Conservation (phyloP, 345 rosid genomes). For the Bruguiera sexangula region DNA sequence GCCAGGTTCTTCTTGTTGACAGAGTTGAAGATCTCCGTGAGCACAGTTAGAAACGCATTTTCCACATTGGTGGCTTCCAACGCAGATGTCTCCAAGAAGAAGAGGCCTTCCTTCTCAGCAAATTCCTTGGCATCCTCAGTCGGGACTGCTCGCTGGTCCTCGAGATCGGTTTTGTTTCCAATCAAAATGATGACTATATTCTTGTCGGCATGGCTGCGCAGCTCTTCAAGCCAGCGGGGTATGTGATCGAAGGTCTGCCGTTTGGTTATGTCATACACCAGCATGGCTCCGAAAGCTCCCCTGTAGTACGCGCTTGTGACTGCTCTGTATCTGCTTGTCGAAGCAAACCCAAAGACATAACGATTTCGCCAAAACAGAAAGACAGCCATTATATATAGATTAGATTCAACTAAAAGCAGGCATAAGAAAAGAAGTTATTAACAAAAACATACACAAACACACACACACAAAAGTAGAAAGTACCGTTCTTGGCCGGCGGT, state of each 20-base stretch:
- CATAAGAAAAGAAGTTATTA: not conserved
- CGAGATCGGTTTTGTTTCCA: conserved; percentile 72
- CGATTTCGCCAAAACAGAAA: not conserved
- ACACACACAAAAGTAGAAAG: not conserved
- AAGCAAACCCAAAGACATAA: conserved; percentile 4
- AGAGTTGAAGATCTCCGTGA: conserved; percentile 66
- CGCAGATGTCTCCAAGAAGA: conserved; percentile 78
- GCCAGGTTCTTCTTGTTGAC: conserved; percentile 75
- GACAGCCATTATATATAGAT: too few relatives aligned
- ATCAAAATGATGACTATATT: conserved; percentile 72
- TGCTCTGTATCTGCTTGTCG: conserved; percentile 59
- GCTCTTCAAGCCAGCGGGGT: conserved; percentile 80
- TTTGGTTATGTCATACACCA: conserved; percentile 69
- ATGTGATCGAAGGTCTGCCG: conserved; percentile 79
- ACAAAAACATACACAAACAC: not conserved
- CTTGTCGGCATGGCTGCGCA: conserved; percentile 75
- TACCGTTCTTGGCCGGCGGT: conserved; percentile 44
- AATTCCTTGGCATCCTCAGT: conserved; percentile 73
- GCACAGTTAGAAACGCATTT: conserved; percentile 58
- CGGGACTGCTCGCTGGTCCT: conserved; percentile 59
- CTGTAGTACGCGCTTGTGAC: conserved; percentile 85
- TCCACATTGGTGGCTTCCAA: conserved; percentile 69
- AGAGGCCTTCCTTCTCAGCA: conserved; percentile 74
- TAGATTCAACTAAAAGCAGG: not conserved
- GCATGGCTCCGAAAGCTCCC: conserved; percentile 91